phyloP scores from a whole-genome alignment of 805 yeast species.

The Candida pseudofarinosa region DNA sequence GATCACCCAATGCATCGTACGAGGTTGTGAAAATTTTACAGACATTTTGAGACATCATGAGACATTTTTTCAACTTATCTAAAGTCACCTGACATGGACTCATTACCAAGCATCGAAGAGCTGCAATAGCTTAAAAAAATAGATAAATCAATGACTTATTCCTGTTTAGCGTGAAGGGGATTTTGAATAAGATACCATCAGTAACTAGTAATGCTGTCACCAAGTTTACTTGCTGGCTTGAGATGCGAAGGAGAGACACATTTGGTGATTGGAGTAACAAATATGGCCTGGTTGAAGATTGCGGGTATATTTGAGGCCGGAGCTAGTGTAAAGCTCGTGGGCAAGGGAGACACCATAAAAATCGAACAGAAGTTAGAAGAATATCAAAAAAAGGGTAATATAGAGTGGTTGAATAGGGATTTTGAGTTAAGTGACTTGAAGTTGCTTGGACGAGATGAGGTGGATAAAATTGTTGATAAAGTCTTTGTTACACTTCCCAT shows the following conservation, averaged over 20 bases:
- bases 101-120: neutral
- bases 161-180: too few species aligned
- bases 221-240: slow-evolving; percentile 31
- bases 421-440: slow-evolving; percentile 45
- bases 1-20: neutral
- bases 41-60: neutral
- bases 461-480: slow-evolving; percentile 64
- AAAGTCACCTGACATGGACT: neutral
- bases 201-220: neutral
- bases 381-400: slow-evolving; percentile 19
- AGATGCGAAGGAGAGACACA: slow-evolving; percentile 50
- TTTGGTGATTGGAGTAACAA: slow-evolving; percentile 52
- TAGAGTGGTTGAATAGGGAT: slow-evolving; percentile 20
- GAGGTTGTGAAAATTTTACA: neutral
- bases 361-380: slow-evolving; percentile 22
- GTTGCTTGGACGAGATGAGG: slow-evolving; percentile 57
- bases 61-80: neutral
- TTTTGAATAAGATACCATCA: too few species aligned
- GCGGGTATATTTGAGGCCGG: slow-evolving; percentile 48
- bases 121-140: neutral
- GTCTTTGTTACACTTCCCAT: slow-evolving; percentile 59
- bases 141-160: neutral
- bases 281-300: slow-evolving; percentile 46
- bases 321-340: slow-evolving; percentile 49
- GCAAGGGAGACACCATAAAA: slow-evolving; percentile 23